Conservation (phyloP, 306 rosid species). For the Psophocarpus tetragonolobus region DNA sequence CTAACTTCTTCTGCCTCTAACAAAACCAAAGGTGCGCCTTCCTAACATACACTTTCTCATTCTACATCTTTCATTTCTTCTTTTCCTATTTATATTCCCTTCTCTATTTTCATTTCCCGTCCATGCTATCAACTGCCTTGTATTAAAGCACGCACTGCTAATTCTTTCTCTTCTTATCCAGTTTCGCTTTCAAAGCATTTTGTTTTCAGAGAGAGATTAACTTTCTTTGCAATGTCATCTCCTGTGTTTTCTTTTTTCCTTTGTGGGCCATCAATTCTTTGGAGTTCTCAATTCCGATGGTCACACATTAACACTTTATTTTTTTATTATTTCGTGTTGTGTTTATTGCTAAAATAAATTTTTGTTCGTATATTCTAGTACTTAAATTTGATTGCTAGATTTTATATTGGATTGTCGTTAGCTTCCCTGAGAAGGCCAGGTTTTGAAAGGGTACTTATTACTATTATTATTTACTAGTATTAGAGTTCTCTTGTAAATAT, state of each 20-base stretch:
- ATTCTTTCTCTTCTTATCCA: not conserved
- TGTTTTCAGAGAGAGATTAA: not conserved
- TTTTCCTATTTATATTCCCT: not conserved
- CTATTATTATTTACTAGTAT: not conserved
- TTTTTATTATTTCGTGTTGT: not conserved
- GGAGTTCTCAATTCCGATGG: not conserved
- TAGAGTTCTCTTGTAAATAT: slow-evolving; percentile 1
- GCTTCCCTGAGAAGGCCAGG: not conserved
- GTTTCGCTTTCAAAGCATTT: not conserved
- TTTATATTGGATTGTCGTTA: slow-evolving; percentile 1
- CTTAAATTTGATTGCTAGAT: slow-evolving; percentile 14
- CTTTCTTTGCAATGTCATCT: slow-evolving; percentile 8
- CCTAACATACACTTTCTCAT: not conserved
- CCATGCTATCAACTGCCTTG: too few relatives aligned
- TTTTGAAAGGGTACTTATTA: not conserved
- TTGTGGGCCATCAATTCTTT: not conserved
- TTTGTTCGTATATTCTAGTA: not conserved
- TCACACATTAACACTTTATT: not conserved
- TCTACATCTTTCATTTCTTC: slow-evolving; percentile 2
- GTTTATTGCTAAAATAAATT: not conserved
- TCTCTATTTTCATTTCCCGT: too few relatives aligned
- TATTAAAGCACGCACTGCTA: too few relatives aligned
- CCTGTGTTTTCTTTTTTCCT: not conserved
- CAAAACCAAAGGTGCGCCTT: slow-evolving; percentile 64
- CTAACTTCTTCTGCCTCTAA: slow-evolving; percentile 45